Evolutionary conservation across 441 rosid genomes (phyloP).

Genomic region (Erysimum cheiri): DNA sequence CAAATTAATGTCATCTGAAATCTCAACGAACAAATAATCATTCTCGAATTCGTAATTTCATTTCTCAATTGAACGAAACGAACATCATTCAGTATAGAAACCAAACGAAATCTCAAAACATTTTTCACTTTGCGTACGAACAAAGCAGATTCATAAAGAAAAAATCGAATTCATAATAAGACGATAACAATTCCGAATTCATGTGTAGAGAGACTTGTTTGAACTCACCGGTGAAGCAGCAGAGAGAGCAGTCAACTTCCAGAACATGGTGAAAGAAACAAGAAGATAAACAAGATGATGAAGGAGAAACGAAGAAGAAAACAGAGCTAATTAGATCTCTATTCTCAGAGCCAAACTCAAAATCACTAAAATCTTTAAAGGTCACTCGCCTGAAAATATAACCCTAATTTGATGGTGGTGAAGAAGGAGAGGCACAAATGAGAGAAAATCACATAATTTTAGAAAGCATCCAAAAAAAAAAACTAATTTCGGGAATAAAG

Average conservation of each 20-base stretch:
- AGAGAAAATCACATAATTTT: slow-evolving; percentile 40
- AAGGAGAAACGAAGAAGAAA: slow-evolving; percentile 15
- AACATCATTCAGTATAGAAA: neutral
- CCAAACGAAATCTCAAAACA: slow-evolving; percentile 37
- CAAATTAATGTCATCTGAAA: neutral
- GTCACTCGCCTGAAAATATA: slow-evolving; percentile 7
- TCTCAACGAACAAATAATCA: no score
- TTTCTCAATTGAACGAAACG: neutral
- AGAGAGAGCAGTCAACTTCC: slow-evolving; percentile 88
- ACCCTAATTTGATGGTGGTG: slow-evolving; percentile 40
- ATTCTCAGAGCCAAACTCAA: slow-evolving; percentile 40
- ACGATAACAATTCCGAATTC: slow-evolving; percentile 17
- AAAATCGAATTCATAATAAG: slow-evolving; percentile 7
- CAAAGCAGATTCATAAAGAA: slow-evolving; percentile 20
- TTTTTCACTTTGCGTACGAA: slow-evolving; percentile 6
- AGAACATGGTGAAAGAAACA: slow-evolving; percentile 61
- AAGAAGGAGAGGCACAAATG: slow-evolving; percentile 41
- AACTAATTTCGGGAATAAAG: slow-evolving; percentile 22
- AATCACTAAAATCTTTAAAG: slow-evolving; percentile 48
- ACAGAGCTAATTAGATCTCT: slow-evolving; percentile 53
- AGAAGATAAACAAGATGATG: slow-evolving; percentile 26
- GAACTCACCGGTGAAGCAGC: slow-evolving; percentile 82
- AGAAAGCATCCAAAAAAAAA: slow-evolving; percentile 34
- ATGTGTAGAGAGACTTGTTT: slow-evolving; percentile 17
- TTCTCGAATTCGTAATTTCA: neutral